Conservation (phyloP, 2,329 filamentous ascomycete genomes). For the Ascochyta fabae region DNA sequence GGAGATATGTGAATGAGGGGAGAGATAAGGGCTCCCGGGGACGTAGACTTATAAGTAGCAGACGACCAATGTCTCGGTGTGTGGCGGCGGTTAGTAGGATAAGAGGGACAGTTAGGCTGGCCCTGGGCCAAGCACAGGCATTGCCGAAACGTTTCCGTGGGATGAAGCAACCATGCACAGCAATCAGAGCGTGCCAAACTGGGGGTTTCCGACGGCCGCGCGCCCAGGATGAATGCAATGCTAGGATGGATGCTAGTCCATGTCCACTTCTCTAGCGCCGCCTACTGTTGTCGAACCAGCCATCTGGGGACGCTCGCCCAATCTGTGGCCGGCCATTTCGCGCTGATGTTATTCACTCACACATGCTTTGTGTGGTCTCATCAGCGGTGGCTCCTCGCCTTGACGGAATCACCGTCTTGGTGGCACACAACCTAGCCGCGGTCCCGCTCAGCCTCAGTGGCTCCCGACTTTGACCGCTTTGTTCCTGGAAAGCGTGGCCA, state of each 20-base stretch:
- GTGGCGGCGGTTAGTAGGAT: constrained; percentile 39
- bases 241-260: constrained; percentile 8
- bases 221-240: constrained; percentile 21
- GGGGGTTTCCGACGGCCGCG: constrained; percentile 25
- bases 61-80: constrained; percentile 37
- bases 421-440: constrained; percentile 16
- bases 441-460: constrained; percentile 32
- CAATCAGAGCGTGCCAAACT: constrained; percentile 29
- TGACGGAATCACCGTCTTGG: constrained; percentile 8
- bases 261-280: constrained; percentile 29
- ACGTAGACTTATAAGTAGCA: constrained; percentile 39
- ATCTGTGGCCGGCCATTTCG: constrained; percentile 16
- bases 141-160: constrained; percentile 49
- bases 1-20: constrained; percentile 26
- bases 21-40: constrained; percentile 37
- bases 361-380: constrained; percentile 14
- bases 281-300: constrained; percentile 30
- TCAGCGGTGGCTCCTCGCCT: constrained; percentile 9
- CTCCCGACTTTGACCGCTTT: constrained; percentile 46
- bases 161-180: constrained; percentile 45
- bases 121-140: constrained; percentile 42
- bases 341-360: constrained; percentile 29
- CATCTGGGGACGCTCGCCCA: constrained; percentile 22
- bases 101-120: constrained; percentile 30
- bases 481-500: constrained; percentile 43